Conservation (phyloP, 495 filamentous ascomycete genomes). For the Lasiosphaeriaceae sp. region DNA sequence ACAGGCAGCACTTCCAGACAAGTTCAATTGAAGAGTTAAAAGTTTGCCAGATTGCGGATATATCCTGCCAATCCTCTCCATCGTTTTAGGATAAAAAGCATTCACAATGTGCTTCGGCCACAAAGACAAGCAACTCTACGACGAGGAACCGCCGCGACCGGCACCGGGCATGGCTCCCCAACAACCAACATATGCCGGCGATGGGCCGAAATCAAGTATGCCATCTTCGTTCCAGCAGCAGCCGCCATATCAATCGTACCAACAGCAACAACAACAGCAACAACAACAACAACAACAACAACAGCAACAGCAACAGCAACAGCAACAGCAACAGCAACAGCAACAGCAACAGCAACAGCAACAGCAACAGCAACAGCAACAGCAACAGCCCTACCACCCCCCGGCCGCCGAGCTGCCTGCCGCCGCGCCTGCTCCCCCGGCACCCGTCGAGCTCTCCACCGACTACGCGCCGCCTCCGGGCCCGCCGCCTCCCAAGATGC, state of each 20-base stretch:
- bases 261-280: slow-evolving; percentile 13
- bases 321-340: slow-evolving; percentile 14
- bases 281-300: slow-evolving; percentile 17
- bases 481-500: slow-evolving; percentile 28
- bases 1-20: too few species aligned
- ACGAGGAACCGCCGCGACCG: slow-evolving; percentile 23
- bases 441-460: slow-evolving; percentile 4
- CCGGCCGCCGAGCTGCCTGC: background rate
- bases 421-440: slow-evolving; percentile 26
- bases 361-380: slow-evolving; percentile 16
- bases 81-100: too few species aligned
- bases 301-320: slow-evolving; percentile 5
- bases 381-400: slow-evolving; percentile 20
- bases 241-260: slow-evolving; percentile 14
- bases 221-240: slow-evolving; percentile 6
- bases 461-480: slow-evolving; percentile 36
- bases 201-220: slow-evolving; percentile 11
- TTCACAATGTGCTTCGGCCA: slow-evolving; percentile 44
- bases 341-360: slow-evolving; percentile 9
- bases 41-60: too few species aligned
- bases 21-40: too few species aligned
- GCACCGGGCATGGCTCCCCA: slow-evolving; percentile 17
- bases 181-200: slow-evolving; percentile 21
- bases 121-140: slow-evolving; percentile 29
- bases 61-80: too few species aligned